Evolutionary conservation across 176 grass and related monocot genomes (phyloP).

Genomic region (Typha latifolia): DNA sequence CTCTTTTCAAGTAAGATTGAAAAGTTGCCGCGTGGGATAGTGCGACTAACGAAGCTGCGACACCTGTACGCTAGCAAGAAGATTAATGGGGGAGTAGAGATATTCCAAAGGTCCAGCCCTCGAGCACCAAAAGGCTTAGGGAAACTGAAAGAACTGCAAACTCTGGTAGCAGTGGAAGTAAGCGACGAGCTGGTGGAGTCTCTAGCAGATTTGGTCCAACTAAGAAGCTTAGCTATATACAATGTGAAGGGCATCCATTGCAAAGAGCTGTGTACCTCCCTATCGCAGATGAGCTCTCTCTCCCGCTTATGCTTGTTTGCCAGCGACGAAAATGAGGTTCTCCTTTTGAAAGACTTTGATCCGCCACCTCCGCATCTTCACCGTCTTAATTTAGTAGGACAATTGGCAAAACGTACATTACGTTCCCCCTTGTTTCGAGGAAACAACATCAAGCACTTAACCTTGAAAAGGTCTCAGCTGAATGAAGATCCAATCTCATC

Average conservation of each 20-base stretch:
- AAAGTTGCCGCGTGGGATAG: conserved; percentile 16
- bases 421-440: conserved; percentile 23
- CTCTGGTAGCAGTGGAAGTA: conserved; percentile 16
- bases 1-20: neutral
- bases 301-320: conserved; percentile 25
- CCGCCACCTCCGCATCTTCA: conserved; percentile 20
- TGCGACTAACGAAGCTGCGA: conserved; percentile 16
- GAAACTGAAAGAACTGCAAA: conserved; percentile 34
- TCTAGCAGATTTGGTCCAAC: conserved; percentile 26
- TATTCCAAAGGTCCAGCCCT: neutral
- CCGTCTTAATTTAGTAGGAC: conserved; percentile 19
- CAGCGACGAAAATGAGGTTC: conserved; percentile 20
- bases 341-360: conserved; percentile 30
- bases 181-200: conserved; percentile 22
- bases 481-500: conserved; percentile 10
- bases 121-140: conserved; percentile 23
- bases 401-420: conserved; percentile 18
- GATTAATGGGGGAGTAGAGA: conserved; percentile 7
- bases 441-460: conserved; percentile 1
- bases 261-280: conserved; percentile 23
- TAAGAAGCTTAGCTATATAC: conserved; percentile 31
- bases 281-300: conserved; percentile 35
- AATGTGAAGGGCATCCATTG: conserved; percentile 28
- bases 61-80: conserved; percentile 9
- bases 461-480: conserved; percentile 27